Conservation (phyloP, 139 green algal genomes). For the Diplosphaera chodatii region DNA sequence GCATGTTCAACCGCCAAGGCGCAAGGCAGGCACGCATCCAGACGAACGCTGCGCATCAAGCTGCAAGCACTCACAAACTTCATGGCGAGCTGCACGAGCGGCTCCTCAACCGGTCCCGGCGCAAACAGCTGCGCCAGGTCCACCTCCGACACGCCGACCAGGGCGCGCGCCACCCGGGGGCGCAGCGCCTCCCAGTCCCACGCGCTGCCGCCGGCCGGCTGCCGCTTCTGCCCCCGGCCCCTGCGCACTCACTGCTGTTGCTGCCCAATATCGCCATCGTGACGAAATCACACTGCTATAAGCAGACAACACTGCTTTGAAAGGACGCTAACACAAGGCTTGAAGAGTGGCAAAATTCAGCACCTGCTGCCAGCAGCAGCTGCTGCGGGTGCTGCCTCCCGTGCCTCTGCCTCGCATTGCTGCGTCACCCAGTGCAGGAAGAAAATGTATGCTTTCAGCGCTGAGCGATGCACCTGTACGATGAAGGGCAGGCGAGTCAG, state of each 20-base stretch:
- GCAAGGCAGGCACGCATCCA: too few relatives aligned
- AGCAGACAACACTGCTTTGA: too few relatives aligned
- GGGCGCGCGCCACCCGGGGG: constrained; percentile 34
- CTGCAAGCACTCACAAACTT: constrained; percentile 26
- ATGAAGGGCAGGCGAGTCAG: too few relatives aligned
- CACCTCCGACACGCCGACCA: constrained; percentile 33
- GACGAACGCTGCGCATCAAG: too few relatives aligned
- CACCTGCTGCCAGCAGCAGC: neutral
- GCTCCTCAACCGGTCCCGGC: constrained; percentile 34
- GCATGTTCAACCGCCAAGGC: too few relatives aligned
- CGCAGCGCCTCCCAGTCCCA: constrained; percentile 58
- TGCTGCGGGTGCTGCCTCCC: neutral
- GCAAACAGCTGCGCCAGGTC: constrained; percentile 60
- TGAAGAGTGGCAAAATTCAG: too few relatives aligned
- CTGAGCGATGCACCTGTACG: constrained; percentile 35
- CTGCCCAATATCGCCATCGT: too few relatives aligned
- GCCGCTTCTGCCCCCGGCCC: constrained; percentile 25
- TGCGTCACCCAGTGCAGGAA: constrained; percentile 51
- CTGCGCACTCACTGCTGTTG: too few relatives aligned
- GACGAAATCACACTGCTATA: too few relatives aligned
- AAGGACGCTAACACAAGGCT: too few relatives aligned
- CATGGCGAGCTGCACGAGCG: constrained; percentile 30
- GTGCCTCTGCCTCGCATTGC: constrained; percentile 27
- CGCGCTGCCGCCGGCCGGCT: constrained; percentile 4
- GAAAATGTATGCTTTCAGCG: constrained; percentile 64